Percentiles rank a stretch among this genome's conserved stretches.
Evolutionary conservation across 208 protist genomes (phyloP).

Genomic region (Acanthamoeba castellanii): DNA sequence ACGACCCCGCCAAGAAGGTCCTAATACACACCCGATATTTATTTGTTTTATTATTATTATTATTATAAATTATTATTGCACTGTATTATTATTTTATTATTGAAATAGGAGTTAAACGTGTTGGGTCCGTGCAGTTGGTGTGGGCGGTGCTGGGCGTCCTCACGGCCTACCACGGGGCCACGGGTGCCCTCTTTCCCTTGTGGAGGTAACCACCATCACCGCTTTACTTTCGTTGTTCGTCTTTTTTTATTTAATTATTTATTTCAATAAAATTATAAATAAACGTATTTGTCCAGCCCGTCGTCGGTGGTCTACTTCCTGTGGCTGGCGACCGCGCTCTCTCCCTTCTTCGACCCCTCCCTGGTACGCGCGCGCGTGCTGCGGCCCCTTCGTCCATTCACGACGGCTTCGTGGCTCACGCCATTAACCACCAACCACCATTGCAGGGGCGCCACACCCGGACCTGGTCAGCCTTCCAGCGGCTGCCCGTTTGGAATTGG

Average conservation of each 20-base stretch:
- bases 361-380: not conserved
- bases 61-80: too few relatives aligned
- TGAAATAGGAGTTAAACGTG: not conserved
- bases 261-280: not conserved
- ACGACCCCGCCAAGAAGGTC: constrained; percentile 20
- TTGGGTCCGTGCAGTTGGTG: not conserved
- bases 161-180: not conserved
- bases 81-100: not conserved
- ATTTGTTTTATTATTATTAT: too few relatives aligned
- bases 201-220: not conserved
- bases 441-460: not conserved
- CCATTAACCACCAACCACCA: too few relatives aligned
- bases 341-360: constrained; percentile 5
- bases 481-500: not conserved
- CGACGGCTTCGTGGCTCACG: too few relatives aligned
- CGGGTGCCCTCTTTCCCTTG: not conserved
- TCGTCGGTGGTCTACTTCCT: constrained; percentile 2
- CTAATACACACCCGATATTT: too few relatives aligned
- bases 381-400: too few relatives aligned
- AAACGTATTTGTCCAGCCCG: not conserved
- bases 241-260: not conserved
- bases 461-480: not conserved
- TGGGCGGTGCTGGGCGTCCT: not conserved
- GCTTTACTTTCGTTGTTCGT: not conserved
- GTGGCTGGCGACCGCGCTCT: not conserved